Percentiles rank a stretch among this genome's conserved stretches.
Conservation (phyloP, 2,329 filamentous ascomycete genomes). For the Tolypocladium endophyticum region DNA sequence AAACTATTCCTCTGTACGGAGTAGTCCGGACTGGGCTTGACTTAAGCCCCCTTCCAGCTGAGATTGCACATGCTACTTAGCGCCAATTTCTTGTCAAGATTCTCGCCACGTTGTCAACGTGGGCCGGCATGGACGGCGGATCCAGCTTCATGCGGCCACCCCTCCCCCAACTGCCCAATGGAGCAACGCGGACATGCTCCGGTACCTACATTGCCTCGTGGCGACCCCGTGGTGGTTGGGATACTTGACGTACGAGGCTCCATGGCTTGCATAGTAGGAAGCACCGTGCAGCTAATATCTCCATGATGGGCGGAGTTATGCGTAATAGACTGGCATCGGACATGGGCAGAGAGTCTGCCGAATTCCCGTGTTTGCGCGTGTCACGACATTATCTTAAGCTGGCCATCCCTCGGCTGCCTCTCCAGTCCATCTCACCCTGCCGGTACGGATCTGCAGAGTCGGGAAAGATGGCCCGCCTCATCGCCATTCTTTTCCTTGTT, state of each 20-base stretch:
- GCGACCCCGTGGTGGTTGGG: not conserved
- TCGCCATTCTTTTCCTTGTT: not conserved
- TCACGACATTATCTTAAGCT: not conserved
- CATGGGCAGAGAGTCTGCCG: not conserved
- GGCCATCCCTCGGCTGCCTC: not conserved
- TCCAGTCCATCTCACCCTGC: not conserved
- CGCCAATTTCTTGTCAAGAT: not conserved
- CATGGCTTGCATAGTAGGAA: not conserved
- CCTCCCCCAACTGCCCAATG: not conserved
- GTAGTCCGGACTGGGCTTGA: not conserved
- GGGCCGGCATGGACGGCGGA: not conserved
- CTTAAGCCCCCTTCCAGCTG: not conserved
- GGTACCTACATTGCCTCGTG: not conserved
- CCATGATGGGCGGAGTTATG: not conserved
- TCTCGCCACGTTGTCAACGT: not conserved
- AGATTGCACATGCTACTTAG: not conserved
- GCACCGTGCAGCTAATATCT: not conserved
- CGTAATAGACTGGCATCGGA: not conserved
- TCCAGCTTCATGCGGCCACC: not conserved
- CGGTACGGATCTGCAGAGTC: not conserved
- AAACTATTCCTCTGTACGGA: not conserved
- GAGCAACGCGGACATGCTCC: not conserved
- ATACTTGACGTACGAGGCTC: not conserved
- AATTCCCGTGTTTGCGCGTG: not conserved
- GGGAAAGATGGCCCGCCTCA: not conserved